These are phyloP conservation scores for Colletotrichum euphorbiae DNA, from an alignment of 2,329 filamentous ascomycete species.

Conservation along the genomic window DNA sequence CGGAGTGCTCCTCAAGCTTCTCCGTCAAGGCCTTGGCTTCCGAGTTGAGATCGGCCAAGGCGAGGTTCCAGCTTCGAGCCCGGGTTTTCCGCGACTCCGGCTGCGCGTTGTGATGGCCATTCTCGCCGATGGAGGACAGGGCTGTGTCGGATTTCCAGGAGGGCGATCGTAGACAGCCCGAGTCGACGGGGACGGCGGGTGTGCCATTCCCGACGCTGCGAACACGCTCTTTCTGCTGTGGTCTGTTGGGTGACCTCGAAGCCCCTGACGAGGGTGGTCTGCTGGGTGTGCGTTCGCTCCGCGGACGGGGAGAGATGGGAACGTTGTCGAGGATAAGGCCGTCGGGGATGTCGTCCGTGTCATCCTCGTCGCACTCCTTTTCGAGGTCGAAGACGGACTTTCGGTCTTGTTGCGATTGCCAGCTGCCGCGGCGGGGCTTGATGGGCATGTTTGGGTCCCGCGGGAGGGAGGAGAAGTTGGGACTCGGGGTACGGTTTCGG, in stretches of 20 bases:
- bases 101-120: slow-evolving; percentile 43
- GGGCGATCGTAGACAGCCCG: slow-evolving; percentile 70
- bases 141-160: slow-evolving; percentile 62
- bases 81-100: slow-evolving; percentile 62
- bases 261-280: slow-evolving; percentile 59
- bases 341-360: slow-evolving; percentile 83
- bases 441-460: slow-evolving; percentile 53
- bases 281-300: slow-evolving; percentile 66
- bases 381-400: slow-evolving; percentile 80
- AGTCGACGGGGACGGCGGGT: slow-evolving; percentile 67
- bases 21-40: slow-evolving; percentile 82
- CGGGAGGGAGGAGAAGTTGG: slow-evolving; percentile 58
- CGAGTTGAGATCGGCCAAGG: slow-evolving; percentile 74
- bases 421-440: slow-evolving; percentile 71
- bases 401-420: slow-evolving; percentile 73
- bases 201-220: slow-evolving; percentile 74
- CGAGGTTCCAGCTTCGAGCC: slow-evolving; percentile 80
- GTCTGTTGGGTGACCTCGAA: slow-evolving; percentile 64
- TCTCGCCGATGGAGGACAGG: slow-evolving; percentile 45
- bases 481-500: slow-evolving; percentile 65
- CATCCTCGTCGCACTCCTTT: slow-evolving; percentile 80
- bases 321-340: slow-evolving; percentile 85
- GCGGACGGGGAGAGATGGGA: slow-evolving; percentile 79
- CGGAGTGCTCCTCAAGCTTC: slow-evolving; percentile 82
- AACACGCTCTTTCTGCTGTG: slow-evolving; percentile 60